These are phyloP conservation scores for Drechslera avenae DNA, from an alignment of 2,329 filamentous ascomycete species.

Conservation along the genomic window DNA sequence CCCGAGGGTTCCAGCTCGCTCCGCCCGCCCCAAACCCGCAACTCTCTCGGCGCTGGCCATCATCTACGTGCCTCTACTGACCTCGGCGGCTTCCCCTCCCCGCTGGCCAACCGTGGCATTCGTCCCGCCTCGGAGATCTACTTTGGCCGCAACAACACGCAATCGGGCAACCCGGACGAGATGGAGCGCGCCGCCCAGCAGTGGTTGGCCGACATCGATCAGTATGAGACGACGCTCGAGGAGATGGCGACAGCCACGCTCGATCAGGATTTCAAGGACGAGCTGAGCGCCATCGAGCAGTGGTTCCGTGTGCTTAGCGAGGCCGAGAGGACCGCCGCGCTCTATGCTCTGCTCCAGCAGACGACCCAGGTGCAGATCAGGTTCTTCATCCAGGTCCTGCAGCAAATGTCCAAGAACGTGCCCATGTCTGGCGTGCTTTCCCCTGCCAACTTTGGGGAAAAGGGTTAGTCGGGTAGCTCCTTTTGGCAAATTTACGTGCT, in stretches of 20 bases:
- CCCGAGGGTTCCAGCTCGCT: slow-evolving; percentile 87
- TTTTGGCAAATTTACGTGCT: slow-evolving; percentile 8
- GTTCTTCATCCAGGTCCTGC: slow-evolving; percentile 98
- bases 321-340: slow-evolving; percentile 90
- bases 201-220: slow-evolving; percentile 98
- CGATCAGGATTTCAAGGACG: slow-evolving; percentile 99
- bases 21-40: slow-evolving; percentile 79
- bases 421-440: slow-evolving; percentile 96
- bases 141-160: slow-evolving; percentile 76
- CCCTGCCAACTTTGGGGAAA: slow-evolving; percentile 90
- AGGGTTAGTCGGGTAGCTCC: slow-evolving; percentile 64
- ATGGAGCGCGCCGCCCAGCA: slow-evolving; percentile 95
- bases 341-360: slow-evolving; percentile 95
- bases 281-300: slow-evolving; percentile 97
- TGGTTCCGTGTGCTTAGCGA: slow-evolving; percentile 99
- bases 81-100: slow-evolving; percentile 82
- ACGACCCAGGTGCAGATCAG: slow-evolving; percentile 98
- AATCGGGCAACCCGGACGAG: slow-evolving; percentile 74
- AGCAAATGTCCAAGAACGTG: slow-evolving; percentile 98
- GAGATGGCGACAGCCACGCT: slow-evolving; percentile 99
- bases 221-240: slow-evolving; percentile 97
- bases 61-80: slow-evolving; percentile 94
- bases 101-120: slow-evolving; percentile 75
- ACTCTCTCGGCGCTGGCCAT: slow-evolving; percentile 75
- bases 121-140: slow-evolving; percentile 92